Evolutionary conservation across 495 filamentous ascomycete genomes (phyloP).

Genomic region (Penicillium bovifimosum): DNA sequence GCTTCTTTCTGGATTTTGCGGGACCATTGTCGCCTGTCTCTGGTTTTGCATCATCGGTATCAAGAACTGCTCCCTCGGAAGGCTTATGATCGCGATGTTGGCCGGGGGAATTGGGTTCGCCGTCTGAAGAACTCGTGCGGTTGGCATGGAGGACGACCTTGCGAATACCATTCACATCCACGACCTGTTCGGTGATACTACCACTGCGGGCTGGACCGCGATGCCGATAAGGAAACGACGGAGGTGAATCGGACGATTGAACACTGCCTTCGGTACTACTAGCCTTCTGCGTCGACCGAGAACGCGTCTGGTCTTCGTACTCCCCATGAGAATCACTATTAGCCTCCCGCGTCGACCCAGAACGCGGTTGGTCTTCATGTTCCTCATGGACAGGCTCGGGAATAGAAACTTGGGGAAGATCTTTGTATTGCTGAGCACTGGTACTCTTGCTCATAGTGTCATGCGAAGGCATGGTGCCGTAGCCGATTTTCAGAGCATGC

Average conservation of each 20-base stretch:
- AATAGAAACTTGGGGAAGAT: slow-evolving; percentile 29
- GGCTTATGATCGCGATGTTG: background rate
- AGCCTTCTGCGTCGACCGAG: slow-evolving; percentile 14
- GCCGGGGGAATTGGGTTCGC: slow-evolving; percentile 12
- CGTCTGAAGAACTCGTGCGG: slow-evolving; percentile 46
- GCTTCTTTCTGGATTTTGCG: slow-evolving; percentile 3
- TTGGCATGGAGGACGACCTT: slow-evolving; percentile 80
- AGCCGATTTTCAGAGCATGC: slow-evolving; percentile 58
- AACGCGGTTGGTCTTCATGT: slow-evolving; percentile 22
- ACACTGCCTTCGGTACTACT: slow-evolving; percentile 31
- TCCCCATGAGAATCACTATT: slow-evolving; percentile 28
- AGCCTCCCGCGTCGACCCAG: slow-evolving; percentile 1
- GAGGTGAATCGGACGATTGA: slow-evolving; percentile 34
- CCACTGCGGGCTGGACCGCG: slow-evolving; percentile 66
- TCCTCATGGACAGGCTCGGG: slow-evolving; percentile 38
- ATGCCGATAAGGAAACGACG: slow-evolving; percentile 29
- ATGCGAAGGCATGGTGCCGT: slow-evolving; percentile 48
- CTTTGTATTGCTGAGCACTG: slow-evolving; percentile 22
- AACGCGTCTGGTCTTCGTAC: slow-evolving; percentile 20
- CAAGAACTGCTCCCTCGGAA: background rate
- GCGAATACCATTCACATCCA: slow-evolving; percentile 74
- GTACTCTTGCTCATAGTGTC: slow-evolving; percentile 21
- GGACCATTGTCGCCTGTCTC: background rate
- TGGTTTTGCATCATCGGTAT: background rate
- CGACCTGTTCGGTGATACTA: slow-evolving; percentile 81